These are phyloP conservation scores for Leishmania turanica DNA, from an alignment of 208 protist genomes.

Conservation along the genomic window DNA sequence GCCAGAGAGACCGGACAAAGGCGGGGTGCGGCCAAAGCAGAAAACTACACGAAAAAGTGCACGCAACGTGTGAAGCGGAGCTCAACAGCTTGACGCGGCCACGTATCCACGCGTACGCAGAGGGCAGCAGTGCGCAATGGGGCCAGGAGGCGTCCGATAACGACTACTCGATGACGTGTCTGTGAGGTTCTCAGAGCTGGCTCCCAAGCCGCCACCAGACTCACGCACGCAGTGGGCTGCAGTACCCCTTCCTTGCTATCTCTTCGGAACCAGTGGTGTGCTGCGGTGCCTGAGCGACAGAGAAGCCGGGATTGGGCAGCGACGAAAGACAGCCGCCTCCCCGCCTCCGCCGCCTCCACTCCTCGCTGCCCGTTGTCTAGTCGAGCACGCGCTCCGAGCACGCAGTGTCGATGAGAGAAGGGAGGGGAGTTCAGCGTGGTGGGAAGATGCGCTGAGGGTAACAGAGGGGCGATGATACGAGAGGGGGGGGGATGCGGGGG, in stretches of 20 bases:
- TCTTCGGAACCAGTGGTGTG: background rate
- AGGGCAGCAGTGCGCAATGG: background rate
- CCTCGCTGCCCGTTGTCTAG: background rate
- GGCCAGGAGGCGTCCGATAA: background rate
- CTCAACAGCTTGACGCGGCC: background rate
- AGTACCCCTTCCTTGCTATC: background rate
- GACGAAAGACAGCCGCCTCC: background rate
- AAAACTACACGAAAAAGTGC: background rate
- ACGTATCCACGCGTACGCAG: background rate
- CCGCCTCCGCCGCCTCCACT: background rate
- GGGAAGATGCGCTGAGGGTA: background rate
- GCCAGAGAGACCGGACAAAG: background rate
- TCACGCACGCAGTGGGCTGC: background rate
- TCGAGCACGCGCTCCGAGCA: background rate
- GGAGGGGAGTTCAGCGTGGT: background rate
- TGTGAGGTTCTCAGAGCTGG: background rate
- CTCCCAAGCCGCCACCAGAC: background rate
- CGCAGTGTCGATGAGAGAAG: background rate
- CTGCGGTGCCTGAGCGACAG: slow-evolving; percentile 1
- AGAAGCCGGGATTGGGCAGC: background rate
- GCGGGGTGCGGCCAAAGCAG: background rate
- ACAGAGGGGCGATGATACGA: too few relatives aligned
- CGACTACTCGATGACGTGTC: background rate
- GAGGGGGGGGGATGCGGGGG: too few relatives aligned
- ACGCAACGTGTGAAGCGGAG: background rate